Evolutionary conservation across 768 basidiomycete species (phyloP).

Genomic region (Trametes villosa): DNA sequence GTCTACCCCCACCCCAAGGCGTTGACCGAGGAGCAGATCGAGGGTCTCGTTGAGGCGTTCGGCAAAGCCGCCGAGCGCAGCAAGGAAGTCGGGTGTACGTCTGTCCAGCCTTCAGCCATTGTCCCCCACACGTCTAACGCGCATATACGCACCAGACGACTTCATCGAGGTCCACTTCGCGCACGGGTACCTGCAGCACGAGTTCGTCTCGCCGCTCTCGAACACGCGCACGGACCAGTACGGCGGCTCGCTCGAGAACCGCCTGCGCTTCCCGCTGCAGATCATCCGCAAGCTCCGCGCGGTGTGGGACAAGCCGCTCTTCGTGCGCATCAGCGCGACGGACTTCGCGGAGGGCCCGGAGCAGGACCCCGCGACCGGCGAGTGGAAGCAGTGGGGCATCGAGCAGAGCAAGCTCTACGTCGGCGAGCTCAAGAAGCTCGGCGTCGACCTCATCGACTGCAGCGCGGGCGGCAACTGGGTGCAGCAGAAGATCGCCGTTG

Average conservation of each 20-base stretch:
- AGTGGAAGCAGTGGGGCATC: slow-evolving; percentile 74
- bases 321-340: slow-evolving; percentile 60
- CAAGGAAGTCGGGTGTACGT: slow-evolving; percentile 65
- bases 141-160: slow-evolving; percentile 53
- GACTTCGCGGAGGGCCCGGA: slow-evolving; percentile 61
- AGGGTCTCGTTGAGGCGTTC: slow-evolving; percentile 64
- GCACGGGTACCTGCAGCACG: slow-evolving; percentile 70
- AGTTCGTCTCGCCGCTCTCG: slow-evolving; percentile 75
- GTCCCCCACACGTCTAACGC: neutral
- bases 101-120: neutral
- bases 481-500: slow-evolving; percentile 58
- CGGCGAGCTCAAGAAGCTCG: slow-evolving; percentile 58
- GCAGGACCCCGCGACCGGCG: slow-evolving; percentile 50
- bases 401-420: slow-evolving; percentile 71
- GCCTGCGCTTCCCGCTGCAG: slow-evolving; percentile 68
- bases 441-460: slow-evolving; percentile 79
- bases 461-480: slow-evolving; percentile 63
- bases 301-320: slow-evolving; percentile 72
- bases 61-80: slow-evolving; percentile 55
- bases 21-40: slow-evolving; percentile 59
- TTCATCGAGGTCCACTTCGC: slow-evolving; percentile 76
- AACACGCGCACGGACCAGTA: slow-evolving; percentile 74
- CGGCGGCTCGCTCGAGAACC: slow-evolving; percentile 76
- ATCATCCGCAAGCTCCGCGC: slow-evolving; percentile 55
- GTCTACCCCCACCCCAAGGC: slow-evolving; percentile 60